Conservation (phyloP, 148 eudicot species). For the Diospyros kaki region DNA sequence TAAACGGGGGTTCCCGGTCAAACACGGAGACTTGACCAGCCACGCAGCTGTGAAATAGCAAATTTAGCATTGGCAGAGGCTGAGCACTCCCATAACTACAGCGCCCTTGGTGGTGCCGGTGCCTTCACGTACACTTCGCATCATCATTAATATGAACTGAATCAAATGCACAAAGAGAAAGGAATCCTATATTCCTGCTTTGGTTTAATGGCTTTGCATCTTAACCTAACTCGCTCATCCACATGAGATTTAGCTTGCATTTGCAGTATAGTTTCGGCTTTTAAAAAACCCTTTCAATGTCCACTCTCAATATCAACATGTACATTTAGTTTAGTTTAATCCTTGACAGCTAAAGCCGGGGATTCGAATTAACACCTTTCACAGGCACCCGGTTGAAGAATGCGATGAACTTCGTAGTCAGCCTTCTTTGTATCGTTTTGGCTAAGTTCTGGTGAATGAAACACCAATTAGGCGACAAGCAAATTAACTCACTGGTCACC, state of each 20-base stretch:
- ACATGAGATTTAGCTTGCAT: neutral
- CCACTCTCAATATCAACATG: neutral
- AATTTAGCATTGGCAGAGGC: neutral
- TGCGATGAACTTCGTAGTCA: too few species aligned
- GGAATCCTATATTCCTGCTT: neutral
- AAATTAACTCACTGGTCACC: too few species aligned
- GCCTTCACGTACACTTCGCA: constrained; percentile 34
- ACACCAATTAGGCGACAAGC: too few species aligned
- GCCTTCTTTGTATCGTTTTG: too few species aligned
- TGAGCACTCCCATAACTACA: neutral
- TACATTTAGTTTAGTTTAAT: too few species aligned
- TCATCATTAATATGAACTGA: neutral
- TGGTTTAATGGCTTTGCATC: neutral
- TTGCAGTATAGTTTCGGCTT: too few species aligned
- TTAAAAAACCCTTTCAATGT: too few species aligned
- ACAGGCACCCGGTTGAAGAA: too few species aligned
- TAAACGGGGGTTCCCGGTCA: constrained; percentile 16
- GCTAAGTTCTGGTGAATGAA: too few species aligned
- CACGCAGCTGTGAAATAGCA: neutral
- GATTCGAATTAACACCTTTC: too few species aligned
- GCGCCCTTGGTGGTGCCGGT: constrained; percentile 18
- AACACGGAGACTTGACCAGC: constrained; percentile 21
- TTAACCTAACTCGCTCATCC: neutral
- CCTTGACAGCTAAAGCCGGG: too few species aligned
- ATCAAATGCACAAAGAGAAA: neutral